These are phyloP conservation scores for Diaporthe eres DNA, from an alignment of 2,329 filamentous ascomycete genomes.

Conservation along the genomic window DNA sequence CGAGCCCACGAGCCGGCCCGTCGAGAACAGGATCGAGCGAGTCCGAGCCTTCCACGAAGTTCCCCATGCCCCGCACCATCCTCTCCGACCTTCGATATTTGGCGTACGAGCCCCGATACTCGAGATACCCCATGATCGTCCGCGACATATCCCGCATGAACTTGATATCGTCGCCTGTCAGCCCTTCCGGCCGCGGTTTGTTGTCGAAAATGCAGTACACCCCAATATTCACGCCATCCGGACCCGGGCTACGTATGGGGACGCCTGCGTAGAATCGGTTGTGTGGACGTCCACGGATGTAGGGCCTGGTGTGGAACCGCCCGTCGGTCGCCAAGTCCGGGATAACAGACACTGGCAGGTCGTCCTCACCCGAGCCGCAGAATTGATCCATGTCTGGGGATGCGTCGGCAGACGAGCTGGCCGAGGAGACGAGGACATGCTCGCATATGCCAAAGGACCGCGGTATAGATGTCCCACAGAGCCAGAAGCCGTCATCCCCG, in stretches of 20 bases:
- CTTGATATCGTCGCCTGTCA: constrained; percentile 48
- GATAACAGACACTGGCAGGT: constrained; percentile 53
- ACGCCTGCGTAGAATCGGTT: constrained; percentile 58
- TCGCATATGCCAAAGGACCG: constrained; percentile 50
- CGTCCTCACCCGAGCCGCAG: not conserved
- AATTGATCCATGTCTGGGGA: not conserved
- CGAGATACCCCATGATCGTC: constrained; percentile 55
- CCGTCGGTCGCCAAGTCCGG: constrained; percentile 52
- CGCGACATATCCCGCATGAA: constrained; percentile 47
- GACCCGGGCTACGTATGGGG: constrained; percentile 54
- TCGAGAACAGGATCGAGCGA: constrained; percentile 16
- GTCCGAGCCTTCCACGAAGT: constrained; percentile 52
- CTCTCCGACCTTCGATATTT: constrained; percentile 51
- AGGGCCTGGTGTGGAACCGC: constrained; percentile 48
- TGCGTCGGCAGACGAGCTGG: not conserved
- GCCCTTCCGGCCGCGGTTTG: constrained; percentile 44
- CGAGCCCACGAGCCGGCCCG: constrained; percentile 1
- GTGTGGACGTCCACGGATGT: constrained; percentile 44
- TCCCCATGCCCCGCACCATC: constrained; percentile 54
- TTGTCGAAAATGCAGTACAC: constrained; percentile 55
- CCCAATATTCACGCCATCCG: constrained; percentile 58
- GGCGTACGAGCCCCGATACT: constrained; percentile 48
- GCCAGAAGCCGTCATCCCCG: constrained; percentile 43
- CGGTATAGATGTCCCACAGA: constrained; percentile 50
- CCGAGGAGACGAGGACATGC: constrained; percentile 45